These are phyloP conservation scores for Talaromyces sp. DNA, from an alignment of 2,329 filamentous ascomycete species.

Conservation along the genomic window DNA sequence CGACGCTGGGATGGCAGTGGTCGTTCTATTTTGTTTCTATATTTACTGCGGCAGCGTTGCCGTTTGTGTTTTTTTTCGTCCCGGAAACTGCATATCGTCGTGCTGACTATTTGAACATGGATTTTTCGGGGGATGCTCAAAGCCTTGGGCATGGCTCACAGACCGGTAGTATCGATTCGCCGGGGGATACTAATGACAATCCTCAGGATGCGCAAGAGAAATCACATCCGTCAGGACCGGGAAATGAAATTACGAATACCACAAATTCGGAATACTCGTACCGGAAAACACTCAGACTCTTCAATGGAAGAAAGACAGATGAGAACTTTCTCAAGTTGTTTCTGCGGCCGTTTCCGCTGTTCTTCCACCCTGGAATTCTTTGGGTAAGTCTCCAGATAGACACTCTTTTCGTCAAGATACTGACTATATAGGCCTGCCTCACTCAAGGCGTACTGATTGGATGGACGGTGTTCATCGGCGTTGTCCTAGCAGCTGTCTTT, in stretches of 20 bases:
- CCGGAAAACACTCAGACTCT: conserved; percentile 61
- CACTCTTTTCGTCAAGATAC: not conserved
- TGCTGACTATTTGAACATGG: conserved; percentile 66
- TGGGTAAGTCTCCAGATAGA: conserved; percentile 52
- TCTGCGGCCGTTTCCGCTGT: conserved; percentile 74
- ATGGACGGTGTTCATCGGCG: conserved; percentile 91
- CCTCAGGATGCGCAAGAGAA: not conserved
- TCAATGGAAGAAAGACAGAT: conserved; percentile 79
- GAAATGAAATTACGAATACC: not conserved
- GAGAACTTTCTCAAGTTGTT: conserved; percentile 67
- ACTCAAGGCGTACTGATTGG: conserved; percentile 89
- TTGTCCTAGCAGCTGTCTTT: conserved; percentile 79
- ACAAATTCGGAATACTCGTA: conserved; percentile 43
- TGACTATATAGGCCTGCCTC: conserved; percentile 53
- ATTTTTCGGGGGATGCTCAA: conserved; percentile 51
- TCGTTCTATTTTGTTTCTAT: conserved; percentile 86
- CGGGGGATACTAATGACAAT: not conserved
- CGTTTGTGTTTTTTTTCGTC: conserved; percentile 72
- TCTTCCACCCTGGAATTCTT: conserved; percentile 79
- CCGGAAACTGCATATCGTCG: conserved; percentile 81
- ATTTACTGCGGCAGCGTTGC: conserved; percentile 69
- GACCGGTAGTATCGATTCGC: conserved; percentile 11
- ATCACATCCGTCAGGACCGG: not conserved
- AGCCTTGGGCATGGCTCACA: conserved; percentile 15
- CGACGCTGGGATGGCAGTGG: conserved; percentile 77